These are phyloP conservation scores for Jamesozyma rosinii DNA, from an alignment of 805 yeast genomes.

Conservation along the genomic window DNA sequence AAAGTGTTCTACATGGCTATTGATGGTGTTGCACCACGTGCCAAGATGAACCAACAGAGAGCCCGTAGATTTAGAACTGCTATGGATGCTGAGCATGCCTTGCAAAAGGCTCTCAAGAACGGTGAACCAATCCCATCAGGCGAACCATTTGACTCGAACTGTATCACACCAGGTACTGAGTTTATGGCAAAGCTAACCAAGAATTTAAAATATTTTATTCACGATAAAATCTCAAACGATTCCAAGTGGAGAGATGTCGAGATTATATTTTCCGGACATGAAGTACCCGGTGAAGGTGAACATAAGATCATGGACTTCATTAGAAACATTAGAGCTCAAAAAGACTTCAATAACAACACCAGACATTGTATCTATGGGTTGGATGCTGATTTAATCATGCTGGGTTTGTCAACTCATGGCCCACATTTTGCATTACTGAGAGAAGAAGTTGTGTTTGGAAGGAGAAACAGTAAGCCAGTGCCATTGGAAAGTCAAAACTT, in stretches of 20 bases:
- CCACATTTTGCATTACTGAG: constrained; percentile 92
- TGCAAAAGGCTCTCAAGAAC: constrained; percentile 59
- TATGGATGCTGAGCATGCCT: constrained; percentile 74
- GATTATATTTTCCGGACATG: constrained; percentile 81
- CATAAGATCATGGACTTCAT: constrained; percentile 93
- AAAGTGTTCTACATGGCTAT: constrained; percentile 90
- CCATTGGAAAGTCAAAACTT: constrained; percentile 71
- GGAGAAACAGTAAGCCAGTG: constrained; percentile 30
- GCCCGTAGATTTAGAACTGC: constrained; percentile 93
- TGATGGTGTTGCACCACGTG: constrained; percentile 98
- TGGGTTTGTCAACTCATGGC: constrained; percentile 84
- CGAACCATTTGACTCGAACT: constrained; percentile 76
- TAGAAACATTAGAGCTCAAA: constrained; percentile 66
- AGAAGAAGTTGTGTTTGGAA: constrained; percentile 91
- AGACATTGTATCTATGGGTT: constrained; percentile 93
- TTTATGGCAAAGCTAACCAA: constrained; percentile 84
- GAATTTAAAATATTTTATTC: constrained; percentile 77
- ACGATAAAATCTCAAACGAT: constrained; percentile 79
- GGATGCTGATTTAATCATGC: constrained; percentile 92
- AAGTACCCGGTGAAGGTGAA: constrained; percentile 98
- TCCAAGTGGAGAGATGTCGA: constrained; percentile 74
- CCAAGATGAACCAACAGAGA: constrained; percentile 97
- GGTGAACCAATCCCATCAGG: constrained; percentile 75
- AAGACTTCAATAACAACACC: constrained; percentile 63
- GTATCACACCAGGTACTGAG: constrained; percentile 95